Evolutionary conservation across 148 eudicot species (phyloP).

Genomic region (Hydrangea macrophylla): DNA sequence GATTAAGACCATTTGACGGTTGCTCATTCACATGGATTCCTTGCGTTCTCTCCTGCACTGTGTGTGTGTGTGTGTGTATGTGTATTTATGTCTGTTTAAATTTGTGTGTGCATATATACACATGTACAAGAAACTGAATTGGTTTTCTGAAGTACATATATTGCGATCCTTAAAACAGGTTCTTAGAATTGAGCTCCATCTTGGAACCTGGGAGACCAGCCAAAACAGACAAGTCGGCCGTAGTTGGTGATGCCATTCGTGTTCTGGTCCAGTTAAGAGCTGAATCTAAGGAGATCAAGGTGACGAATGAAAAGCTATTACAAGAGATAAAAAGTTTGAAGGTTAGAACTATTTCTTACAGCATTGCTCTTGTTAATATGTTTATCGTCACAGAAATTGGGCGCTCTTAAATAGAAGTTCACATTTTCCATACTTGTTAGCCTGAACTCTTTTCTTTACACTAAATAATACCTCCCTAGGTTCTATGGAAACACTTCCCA

Average conservation of each 20-base stretch:
- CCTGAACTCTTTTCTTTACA: no score
- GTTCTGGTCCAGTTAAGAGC: constrained; percentile 59
- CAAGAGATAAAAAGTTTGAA: constrained; percentile 81
- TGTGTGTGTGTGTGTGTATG: background rate
- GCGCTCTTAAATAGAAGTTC: background rate
- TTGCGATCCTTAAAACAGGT: constrained; percentile 40
- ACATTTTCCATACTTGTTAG: no score
- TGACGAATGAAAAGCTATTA: constrained; percentile 56
- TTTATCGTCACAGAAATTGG: background rate
- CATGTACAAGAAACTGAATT: no score
- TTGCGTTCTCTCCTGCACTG: background rate
- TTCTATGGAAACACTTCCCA: no score
- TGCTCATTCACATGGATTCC: background rate
- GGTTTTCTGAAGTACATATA: background rate
- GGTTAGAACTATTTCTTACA: constrained; percentile 38
- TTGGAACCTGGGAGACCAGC: constrained; percentile 79
- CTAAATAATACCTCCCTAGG: no score
- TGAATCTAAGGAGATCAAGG: constrained; percentile 54
- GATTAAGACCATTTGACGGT: background rate
- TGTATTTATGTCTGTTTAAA: background rate
- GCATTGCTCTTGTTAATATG: background rate
- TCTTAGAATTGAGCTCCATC: constrained; percentile 57
- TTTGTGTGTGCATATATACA: no score
- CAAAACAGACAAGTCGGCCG: constrained; percentile 72
- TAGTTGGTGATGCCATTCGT: constrained; percentile 71